Conservation (phyloP, 176 grass and related monocot genomes). For the Bothriochloa decipiens region DNA sequence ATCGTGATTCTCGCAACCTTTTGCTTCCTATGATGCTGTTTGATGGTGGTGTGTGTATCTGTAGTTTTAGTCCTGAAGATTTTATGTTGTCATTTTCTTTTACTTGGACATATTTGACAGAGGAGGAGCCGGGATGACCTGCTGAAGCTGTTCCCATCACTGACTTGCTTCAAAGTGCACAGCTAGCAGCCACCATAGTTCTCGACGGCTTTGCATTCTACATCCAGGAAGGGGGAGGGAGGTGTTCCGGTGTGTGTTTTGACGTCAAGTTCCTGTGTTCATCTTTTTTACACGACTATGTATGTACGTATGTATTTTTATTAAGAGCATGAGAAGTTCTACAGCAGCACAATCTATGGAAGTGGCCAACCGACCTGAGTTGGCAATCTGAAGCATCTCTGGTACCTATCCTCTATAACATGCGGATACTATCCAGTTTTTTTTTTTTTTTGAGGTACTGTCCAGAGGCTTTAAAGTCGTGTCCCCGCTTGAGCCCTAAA, state of each 20-base stretch:
- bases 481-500: too few species aligned
- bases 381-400: background rate
- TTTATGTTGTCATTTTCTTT: background rate
- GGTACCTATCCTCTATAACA: too few species aligned
- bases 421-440: too few species aligned
- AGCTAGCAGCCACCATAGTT: conserved; percentile 32
- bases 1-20: background rate
- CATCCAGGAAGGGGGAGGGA: background rate
- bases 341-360: background rate
- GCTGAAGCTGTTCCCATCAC: conserved; percentile 56
- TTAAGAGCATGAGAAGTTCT: background rate
- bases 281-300: background rate
- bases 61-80: background rate
- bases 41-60: background rate
- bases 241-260: background rate
- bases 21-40: background rate
- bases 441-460: too few species aligned
- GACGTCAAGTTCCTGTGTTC: background rate
- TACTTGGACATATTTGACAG: conserved; percentile 45
- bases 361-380: background rate
- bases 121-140: conserved; percentile 70
- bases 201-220: background rate
- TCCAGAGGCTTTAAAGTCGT: too few species aligned
- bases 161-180: conserved; percentile 93
- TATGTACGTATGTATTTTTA: background rate